Evolutionary conservation across 148 eudicot genomes (phyloP).

Genomic region (Arbutus unedo): DNA sequence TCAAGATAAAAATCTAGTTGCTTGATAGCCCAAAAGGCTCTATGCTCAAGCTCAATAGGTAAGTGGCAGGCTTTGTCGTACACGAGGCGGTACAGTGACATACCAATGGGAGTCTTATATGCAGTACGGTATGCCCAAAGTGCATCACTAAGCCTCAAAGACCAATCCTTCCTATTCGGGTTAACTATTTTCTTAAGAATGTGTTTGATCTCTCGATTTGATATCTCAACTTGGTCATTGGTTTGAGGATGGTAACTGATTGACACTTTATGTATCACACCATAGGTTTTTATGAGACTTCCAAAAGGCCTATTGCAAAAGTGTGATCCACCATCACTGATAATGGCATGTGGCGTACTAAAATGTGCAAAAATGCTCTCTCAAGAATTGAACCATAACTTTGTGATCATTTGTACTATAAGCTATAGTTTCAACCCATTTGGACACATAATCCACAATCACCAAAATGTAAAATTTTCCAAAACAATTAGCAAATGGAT

Average conservation of each 20-base stretch:
- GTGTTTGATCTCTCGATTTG: not conserved
- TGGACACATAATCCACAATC: no score
- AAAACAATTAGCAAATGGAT: no score
- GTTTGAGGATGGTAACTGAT: not conserved
- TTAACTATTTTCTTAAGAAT: not conserved
- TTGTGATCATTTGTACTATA: no score
- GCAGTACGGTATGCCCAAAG: conserved; percentile 18
- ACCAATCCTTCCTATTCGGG: conserved; percentile 10
- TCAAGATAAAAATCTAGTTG: conserved; percentile 1
- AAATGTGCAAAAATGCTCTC: no score
- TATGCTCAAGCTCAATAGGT: not conserved
- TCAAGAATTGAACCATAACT: no score
- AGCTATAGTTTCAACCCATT: no score
- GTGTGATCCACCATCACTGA: no score
- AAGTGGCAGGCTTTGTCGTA: conserved; percentile 9
- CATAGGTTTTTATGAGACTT: not conserved
- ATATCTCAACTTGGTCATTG: not conserved
- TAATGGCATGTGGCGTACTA: no score
- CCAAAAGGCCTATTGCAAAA: not conserved
- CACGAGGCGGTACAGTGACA: not conserved
- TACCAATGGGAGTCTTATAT: conserved; percentile 7
- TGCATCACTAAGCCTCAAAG: not conserved
- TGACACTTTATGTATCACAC: not conserved
- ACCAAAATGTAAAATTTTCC: no score
- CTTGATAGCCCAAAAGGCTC: no score